phyloP scores from a whole-genome alignment of 768 basidiomycete species.

The Termitomyces titanicus region DNA sequence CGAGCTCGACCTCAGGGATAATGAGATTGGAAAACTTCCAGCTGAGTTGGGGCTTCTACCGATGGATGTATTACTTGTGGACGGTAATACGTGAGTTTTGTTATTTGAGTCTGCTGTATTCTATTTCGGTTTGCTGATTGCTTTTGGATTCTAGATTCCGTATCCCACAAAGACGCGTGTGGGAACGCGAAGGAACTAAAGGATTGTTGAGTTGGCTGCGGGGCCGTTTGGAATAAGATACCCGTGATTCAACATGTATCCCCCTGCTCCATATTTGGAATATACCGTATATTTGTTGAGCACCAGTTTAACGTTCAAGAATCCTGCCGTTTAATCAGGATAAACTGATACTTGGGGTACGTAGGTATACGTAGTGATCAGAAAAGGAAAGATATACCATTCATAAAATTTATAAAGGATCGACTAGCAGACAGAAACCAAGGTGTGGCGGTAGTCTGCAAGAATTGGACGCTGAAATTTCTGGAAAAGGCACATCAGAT shows the following conservation, averaged over 20 bases:
- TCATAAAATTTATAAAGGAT: background rate
- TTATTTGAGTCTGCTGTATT: background rate
- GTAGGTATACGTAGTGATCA: too few relatives aligned
- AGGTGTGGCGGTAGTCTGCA: too few relatives aligned
- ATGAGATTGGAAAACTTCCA: constrained; percentile 68
- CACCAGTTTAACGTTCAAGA: too few relatives aligned
- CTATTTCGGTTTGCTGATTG: background rate
- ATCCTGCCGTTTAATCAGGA: too few relatives aligned
- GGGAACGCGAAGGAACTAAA: constrained; percentile 86
- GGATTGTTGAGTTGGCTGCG: constrained; percentile 77
- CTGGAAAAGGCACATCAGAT: background rate
- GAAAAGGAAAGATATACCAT: background rate
- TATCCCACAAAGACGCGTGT: constrained; percentile 73
- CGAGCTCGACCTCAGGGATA: constrained; percentile 80
- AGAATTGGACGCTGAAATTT: background rate
- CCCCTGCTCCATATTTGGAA: background rate
- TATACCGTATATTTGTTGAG: background rate
- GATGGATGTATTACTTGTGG: constrained; percentile 78
- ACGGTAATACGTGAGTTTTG: constrained; percentile 72
- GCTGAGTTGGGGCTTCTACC: constrained; percentile 72
- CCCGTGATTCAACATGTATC: background rate
- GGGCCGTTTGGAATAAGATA: constrained; percentile 58
- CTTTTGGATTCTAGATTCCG: constrained; percentile 54
- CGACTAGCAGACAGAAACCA: background rate
- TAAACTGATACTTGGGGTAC: too few relatives aligned